Conservation (phyloP, 352 stramenopile genomes). For the Phytophthora quininea region DNA sequence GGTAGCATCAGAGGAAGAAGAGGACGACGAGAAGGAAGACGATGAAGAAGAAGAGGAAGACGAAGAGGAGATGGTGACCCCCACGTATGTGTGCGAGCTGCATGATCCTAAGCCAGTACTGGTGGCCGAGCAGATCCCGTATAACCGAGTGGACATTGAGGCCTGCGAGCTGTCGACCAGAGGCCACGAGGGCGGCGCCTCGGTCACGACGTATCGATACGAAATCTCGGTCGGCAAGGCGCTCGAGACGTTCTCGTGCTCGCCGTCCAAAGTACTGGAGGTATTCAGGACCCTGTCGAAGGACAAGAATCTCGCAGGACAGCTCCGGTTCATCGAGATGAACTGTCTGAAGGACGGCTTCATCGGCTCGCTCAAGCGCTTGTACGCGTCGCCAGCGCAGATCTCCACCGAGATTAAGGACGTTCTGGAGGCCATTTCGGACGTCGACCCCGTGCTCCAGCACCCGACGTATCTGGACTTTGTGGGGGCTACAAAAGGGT, state of each 20-base stretch:
- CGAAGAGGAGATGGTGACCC: constrained; percentile 39
- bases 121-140: constrained; percentile 71
- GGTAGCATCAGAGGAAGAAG: constrained; percentile 32
- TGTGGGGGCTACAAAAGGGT: constrained; percentile 60
- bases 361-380: constrained; percentile 61
- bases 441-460: constrained; percentile 71
- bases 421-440: constrained; percentile 74
- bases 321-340: constrained; percentile 73
- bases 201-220: constrained; percentile 53
- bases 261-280: constrained; percentile 56
- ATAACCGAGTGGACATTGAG: constrained; percentile 62
- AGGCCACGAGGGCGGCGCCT: constrained; percentile 2
- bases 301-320: constrained; percentile 52
- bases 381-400: constrained; percentile 63
- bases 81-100: constrained; percentile 77
- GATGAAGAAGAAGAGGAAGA: constrained; percentile 35
- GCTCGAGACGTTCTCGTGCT: constrained; percentile 70
- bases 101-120: constrained; percentile 81
- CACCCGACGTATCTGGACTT: constrained; percentile 63
- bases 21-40: constrained; percentile 34
- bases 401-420: constrained; percentile 74
- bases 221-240: constrained; percentile 66
- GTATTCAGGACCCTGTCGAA: constrained; percentile 62
- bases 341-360: constrained; percentile 70
- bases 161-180: constrained; percentile 37